Base-by-base conservation (phyloP, 805 yeast species). In the Cyberlindnera nakhonratchasimensis region DNA sequence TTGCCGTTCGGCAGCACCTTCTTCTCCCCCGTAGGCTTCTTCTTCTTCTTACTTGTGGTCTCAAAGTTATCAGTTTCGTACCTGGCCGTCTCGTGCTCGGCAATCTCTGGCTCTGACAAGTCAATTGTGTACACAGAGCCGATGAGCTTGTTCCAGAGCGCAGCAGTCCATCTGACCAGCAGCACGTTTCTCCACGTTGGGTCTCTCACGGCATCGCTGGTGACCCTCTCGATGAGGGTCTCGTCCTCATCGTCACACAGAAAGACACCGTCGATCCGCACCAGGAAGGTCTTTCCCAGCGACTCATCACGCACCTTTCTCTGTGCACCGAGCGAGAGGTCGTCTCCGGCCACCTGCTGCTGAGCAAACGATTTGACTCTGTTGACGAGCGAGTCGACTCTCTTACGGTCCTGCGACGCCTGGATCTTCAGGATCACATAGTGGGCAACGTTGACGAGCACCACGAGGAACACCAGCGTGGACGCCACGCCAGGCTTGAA, bases 401-500 rank as follows among this genome's bases (percentile, higher is more conserved):
- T 71, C 46, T 74, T 74, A 37, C 72, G 69, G 51, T 84, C 80
- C 45, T 81, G 82, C 2, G 39, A 19, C 56, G 62, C 47, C 78
- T 66, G 55, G 74, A 77, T 70, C 53, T 64, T 71, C 41, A 82
- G 61, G 5, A 80, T 63, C 13, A 74, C 63, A 52, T 66, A 82
- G 53, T 88, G 96, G 32, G 81, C 75, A 1, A 64, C 55, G 25
- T 82, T 71, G 21, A 76, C 65, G 10, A 83, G 50, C 1, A 77
- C 26, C 41, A 69, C 76, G 22, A 86, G 56, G 25, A 83, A 67
- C 3, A 66, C 51, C 2, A 80, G 29, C 0, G 85, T 76, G 37
- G 79, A 59, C 10, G 72, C 51, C 24, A 75, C 58, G 29, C 83
- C 82, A 18, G 89, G 96, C 55, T 82, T 75, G 72, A 71, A 88